Evolutionary conservation across 805 yeast genomes (phyloP), one percentile per base, ranked within the genome.

Genomic region (Candida koratica): DNA sequence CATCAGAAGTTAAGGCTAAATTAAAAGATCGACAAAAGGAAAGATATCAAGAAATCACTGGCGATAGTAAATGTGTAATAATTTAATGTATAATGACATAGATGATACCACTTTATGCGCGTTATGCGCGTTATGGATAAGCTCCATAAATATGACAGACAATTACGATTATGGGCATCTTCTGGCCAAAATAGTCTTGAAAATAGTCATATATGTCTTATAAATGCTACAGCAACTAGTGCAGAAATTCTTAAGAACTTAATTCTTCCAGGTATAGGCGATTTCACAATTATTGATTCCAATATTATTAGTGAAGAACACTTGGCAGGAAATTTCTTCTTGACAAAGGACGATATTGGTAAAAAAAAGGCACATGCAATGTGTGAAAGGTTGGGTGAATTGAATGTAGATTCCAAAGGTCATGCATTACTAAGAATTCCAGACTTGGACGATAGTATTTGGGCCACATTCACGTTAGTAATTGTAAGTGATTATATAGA

Each of bases 141-240:
- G 37, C 57, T 55, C 48, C 66, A 67, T 32, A 79, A 79, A 42
- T 88, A 85, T 53, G 96, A 89, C 56, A 71, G 98, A 25, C 97
- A 90, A 53, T 61, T 90, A 40, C 72, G 97, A 24, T 61, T 90
- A 11, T 90, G 97, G 97, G 88, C 85, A 1, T 50, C 71, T 0
- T 56, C 69, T 8, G 98, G 97, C 3, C 98, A 90, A 51, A 40
- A 55, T 4, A 62, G 67, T 5, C 64, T 90, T 12, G 75, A 75
- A 20, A 49, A 53, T 2, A 64, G 89, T 0, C 77, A 72, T 37
- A 67, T 88, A 3, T 73, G 87, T 37, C 55, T 87, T 3, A 47
- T 87, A 2, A 75, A 77, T 29, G 77, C 78, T 4, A 64, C 76
- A 1, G 50, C 79, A 0, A 64, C 79, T 0, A 77, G 81, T 1